A percentile compares a stretch with the other conserved stretches of the same genome.
Conservation (phyloP, 2,329 filamentous ascomycete genomes). For the Macroventuria anomochaeta region DNA sequence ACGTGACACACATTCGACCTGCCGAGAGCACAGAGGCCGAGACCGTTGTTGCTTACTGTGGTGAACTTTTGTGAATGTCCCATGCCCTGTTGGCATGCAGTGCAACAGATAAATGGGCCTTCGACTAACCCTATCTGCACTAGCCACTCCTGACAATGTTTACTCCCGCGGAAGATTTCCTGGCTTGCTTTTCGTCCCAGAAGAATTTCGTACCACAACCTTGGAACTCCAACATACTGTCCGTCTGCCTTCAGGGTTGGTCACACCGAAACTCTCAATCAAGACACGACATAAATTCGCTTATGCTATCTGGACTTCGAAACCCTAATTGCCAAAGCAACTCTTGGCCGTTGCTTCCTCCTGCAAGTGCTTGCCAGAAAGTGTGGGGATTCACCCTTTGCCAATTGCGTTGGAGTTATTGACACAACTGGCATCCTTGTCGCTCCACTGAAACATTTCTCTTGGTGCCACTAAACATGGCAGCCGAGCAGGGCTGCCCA, state of each 20-base stretch:
- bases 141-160: constrained; percentile 18
- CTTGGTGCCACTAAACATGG: constrained; percentile 3
- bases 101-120: constrained; percentile 13
- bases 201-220: constrained; percentile 9
- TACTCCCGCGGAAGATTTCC: constrained; percentile 2
- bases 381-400: constrained; percentile 5
- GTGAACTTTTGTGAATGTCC: constrained; percentile 8
- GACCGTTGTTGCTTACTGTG: constrained; percentile 16
- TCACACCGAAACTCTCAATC: constrained; percentile 1
- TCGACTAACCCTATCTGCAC: background rate
- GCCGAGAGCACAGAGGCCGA: constrained; percentile 7
- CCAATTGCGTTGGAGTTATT: constrained; percentile 7
- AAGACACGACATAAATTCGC: background rate
- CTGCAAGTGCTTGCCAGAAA: constrained; percentile 4
- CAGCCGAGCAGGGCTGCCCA: constrained; percentile 11
- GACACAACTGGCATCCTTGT: constrained; percentile 10
- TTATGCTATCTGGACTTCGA: background rate
- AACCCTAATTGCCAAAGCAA: constrained; percentile 4
- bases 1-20: constrained; percentile 13
- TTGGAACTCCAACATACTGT: background rate
- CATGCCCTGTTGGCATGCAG: constrained; percentile 14
- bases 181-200: constrained; percentile 14
- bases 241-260: background rate
- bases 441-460: constrained; percentile 7
- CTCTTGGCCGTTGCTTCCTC: constrained; percentile 9